Percentiles rank a stretch among this genome's conserved stretches.
Evolutionary conservation across 2,329 filamentous ascomycete species (phyloP).

Genomic region (Rhynchosporium secalis): DNA sequence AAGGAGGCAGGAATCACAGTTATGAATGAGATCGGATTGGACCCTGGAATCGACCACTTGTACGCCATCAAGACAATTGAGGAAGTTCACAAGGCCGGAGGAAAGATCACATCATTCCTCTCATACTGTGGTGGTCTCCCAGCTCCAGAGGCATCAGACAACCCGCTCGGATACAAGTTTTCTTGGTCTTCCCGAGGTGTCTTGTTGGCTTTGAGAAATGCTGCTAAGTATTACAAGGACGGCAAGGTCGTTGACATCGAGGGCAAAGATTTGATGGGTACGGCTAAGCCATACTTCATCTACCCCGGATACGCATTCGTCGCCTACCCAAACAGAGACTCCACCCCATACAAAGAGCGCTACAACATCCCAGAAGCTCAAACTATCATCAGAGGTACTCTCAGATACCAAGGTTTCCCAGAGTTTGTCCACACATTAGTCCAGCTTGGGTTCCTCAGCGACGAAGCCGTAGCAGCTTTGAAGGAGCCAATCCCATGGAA

Average conservation of each 20-base stretch:
- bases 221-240: slow-evolving; percentile 79
- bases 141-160: slow-evolving; percentile 72
- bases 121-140: slow-evolving; percentile 83
- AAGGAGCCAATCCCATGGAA: slow-evolving; percentile 75
- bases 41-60: slow-evolving; percentile 69
- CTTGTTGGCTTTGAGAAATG: slow-evolving; percentile 80
- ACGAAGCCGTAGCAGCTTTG: slow-evolving; percentile 65
- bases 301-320: slow-evolving; percentile 88
- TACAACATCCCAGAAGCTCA: slow-evolving; percentile 91
- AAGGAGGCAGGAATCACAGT: slow-evolving; percentile 94
- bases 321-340: slow-evolving; percentile 91
- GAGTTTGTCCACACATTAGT: slow-evolving; percentile 86
- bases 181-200: slow-evolving; percentile 68
- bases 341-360: slow-evolving; percentile 80
- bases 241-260: slow-evolving; percentile 70
- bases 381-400: slow-evolving; percentile 80
- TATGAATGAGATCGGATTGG: slow-evolving; percentile 92
- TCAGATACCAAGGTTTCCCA: slow-evolving; percentile 87
- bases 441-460: slow-evolving; percentile 84
- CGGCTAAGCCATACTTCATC: slow-evolving; percentile 86
- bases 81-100: slow-evolving; percentile 81
- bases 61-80: slow-evolving; percentile 87
- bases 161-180: slow-evolving; percentile 94
- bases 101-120: slow-evolving; percentile 80
- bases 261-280: slow-evolving; percentile 75